Evolutionary conservation across 73 alveolate species (phyloP).

Genomic region (Paramecium bursaria): DNA sequence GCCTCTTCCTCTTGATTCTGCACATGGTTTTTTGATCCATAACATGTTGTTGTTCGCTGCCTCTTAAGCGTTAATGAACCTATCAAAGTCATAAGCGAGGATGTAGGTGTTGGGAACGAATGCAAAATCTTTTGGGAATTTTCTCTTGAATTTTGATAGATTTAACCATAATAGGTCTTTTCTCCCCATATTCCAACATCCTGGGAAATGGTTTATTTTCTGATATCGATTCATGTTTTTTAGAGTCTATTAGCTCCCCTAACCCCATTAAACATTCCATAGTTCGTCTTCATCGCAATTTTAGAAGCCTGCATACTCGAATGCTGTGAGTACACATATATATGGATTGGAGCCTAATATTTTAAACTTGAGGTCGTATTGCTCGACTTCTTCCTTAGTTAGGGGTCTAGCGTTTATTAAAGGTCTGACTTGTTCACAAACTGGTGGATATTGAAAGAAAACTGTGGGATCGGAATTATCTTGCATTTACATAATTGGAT

Average conservation of each 20-base stretch:
- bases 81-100: constrained; percentile 88
- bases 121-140: constrained; percentile 78
- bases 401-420: constrained; percentile 27
- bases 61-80: constrained; percentile 84
- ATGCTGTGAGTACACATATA: constrained; percentile 66
- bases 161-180: constrained; percentile 85
- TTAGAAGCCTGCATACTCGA: constrained; percentile 67
- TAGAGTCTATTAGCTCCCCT: constrained; percentile 67
- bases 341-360: constrained; percentile 68
- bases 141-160: constrained; percentile 75
- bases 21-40: constrained; percentile 96
- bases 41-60: constrained; percentile 78
- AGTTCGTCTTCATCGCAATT: constrained; percentile 64
- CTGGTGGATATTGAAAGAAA: constrained; percentile 44
- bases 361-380: constrained; percentile 42
- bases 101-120: constrained; percentile 88
- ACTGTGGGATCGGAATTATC: constrained; percentile 39
- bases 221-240: constrained; percentile 75
- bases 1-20: constrained; percentile 97
- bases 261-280: constrained; percentile 70
- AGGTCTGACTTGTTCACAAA: constrained; percentile 46
- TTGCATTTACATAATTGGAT: no score
- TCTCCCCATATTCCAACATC: constrained; percentile 87
- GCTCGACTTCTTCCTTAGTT: constrained; percentile 58
- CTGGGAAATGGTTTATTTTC: constrained; percentile 90